Conservation (phyloP, 129 eudicot species). For the Flaveria robusta region DNA sequence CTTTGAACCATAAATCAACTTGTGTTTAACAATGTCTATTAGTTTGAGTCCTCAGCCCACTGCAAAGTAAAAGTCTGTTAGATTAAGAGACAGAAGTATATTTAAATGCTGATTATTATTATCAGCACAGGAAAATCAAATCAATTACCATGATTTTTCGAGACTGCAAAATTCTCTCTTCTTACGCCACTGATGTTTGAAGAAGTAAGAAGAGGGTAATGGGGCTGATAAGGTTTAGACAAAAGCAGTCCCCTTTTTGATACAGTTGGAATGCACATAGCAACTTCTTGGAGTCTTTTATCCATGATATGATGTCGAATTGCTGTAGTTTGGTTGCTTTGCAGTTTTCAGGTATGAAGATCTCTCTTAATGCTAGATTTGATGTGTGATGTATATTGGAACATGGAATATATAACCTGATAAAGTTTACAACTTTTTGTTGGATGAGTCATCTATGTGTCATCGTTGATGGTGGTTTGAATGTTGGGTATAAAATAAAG, state of each 20-base stretch:
- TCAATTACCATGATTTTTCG: conserved; percentile 16
- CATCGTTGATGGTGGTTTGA: conserved; percentile 29
- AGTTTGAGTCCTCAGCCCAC: conserved; percentile 30
- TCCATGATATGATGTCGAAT: conserved; percentile 20
- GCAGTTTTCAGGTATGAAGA: not conserved
- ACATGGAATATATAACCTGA: conserved; percentile 31
- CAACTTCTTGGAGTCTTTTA: conserved; percentile 12
- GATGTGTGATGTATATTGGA: not conserved
- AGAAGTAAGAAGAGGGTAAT: conserved; percentile 3
- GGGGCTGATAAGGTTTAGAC: conserved; percentile 26
- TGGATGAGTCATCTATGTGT: conserved; percentile 32
- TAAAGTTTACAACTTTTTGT: conserved; percentile 20
- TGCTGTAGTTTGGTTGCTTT: conserved; percentile 2
- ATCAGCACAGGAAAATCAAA: not conserved
- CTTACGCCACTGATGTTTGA: conserved; percentile 16
- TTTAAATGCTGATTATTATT: not conserved
- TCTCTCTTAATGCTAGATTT: not conserved
- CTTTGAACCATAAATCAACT: conserved; percentile 42
- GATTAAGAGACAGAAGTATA: conserved; percentile 10
- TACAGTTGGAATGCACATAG: conserved; percentile 14
- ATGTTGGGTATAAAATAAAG: conserved; percentile 15
- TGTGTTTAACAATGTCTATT: conserved; percentile 36
- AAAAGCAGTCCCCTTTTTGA: conserved; percentile 26
- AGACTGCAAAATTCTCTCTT: conserved; percentile 20
- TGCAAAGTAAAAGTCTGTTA: conserved; percentile 11